Evolutionary conservation across 1,284 basidiomycete genomes (phyloP).

Genomic region (Cystobasidium slooffiae): DNA sequence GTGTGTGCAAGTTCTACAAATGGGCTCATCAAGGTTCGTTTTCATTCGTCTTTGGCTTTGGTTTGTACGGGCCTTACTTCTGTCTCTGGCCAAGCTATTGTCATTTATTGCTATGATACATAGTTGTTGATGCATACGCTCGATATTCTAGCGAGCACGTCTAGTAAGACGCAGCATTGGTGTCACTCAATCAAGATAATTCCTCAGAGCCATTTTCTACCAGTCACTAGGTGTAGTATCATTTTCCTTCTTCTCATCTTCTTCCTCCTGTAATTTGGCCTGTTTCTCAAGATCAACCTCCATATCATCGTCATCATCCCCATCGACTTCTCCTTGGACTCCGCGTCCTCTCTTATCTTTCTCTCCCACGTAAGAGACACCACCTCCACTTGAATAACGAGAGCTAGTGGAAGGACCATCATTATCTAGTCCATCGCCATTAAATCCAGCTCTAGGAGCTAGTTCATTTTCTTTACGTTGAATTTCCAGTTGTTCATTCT

Average conservation of each 20-base stretch:
- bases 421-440: constrained; percentile 43
- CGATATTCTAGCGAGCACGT: too few species aligned
- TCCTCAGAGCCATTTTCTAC: background rate
- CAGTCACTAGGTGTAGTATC: background rate
- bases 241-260: background rate
- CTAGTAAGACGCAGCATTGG: too few species aligned
- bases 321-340: background rate
- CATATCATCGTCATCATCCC: background rate
- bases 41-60: too few species aligned
- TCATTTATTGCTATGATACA: too few species aligned
- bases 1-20: too few species aligned
- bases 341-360: constrained; percentile 15
- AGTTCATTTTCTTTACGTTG: constrained; percentile 14
- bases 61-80: too few species aligned
- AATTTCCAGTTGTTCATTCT: constrained; percentile 10
- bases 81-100: too few species aligned
- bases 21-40: too few species aligned
- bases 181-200: too few species aligned
- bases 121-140: too few species aligned
- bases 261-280: constrained; percentile 8
- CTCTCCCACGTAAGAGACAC: constrained; percentile 21
- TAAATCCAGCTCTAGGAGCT: constrained; percentile 43
- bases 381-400: background rate
- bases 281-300: constrained; percentile 16
- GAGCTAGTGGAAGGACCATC: background rate